A percentile compares a stretch with the other conserved stretches of the same genome.
phyloP scores from a whole-genome alignment of 208 protist species.

The Trichomonas gallinae region DNA sequence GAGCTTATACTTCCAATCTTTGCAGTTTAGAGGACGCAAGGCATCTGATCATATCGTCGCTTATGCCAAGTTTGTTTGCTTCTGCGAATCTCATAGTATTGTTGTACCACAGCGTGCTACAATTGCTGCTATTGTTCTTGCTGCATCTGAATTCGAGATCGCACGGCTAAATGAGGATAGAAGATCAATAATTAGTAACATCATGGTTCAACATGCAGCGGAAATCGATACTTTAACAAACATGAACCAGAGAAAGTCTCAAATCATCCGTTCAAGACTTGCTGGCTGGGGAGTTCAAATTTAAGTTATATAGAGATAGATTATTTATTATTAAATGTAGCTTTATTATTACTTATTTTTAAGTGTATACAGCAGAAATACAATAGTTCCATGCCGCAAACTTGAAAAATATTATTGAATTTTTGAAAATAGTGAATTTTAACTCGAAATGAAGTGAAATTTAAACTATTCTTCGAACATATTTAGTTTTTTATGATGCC shows the following conservation, averaged over 20 bases:
- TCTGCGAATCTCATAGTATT: neutral
- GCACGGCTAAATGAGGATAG: neutral
- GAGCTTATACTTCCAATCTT: neutral
- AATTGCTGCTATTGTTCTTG: neutral
- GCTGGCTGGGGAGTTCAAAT: no score
- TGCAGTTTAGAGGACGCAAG: neutral
- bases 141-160: neutral
- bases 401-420: no score
- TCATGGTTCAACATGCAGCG: neutral
- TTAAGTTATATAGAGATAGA: no score
- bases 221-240: neutral
- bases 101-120: neutral
- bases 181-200: neutral
- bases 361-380: no score
- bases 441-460: no score
- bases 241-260: neutral
- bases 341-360: no score
- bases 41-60: neutral
- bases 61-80: neutral
- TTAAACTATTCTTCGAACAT: no score
- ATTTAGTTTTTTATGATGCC: no score
- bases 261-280: neutral
- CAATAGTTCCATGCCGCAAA: no score
- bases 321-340: no score
- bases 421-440: no score